Evolutionary conservation across 1,284 basidiomycete genomes (phyloP).

Genomic region (Heterobasidion parviporum): DNA sequence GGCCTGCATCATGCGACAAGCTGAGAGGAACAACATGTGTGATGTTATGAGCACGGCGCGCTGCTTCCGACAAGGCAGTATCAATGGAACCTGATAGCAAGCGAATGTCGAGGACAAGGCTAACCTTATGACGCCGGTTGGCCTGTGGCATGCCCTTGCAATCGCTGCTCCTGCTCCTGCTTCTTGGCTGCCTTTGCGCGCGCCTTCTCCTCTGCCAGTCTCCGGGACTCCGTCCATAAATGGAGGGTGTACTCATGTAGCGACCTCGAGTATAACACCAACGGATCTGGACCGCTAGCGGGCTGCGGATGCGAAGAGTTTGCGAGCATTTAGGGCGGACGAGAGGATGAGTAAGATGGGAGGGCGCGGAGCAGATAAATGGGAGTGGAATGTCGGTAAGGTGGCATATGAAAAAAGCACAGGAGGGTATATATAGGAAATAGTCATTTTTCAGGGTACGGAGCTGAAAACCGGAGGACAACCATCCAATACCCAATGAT

Average conservation of each 20-base stretch:
- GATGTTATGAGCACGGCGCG: too few relatives aligned
- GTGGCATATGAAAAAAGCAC: neutral
- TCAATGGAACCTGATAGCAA: neutral
- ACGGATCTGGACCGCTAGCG: conserved; percentile 16
- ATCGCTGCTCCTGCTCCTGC: conserved; percentile 1
- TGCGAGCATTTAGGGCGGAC: neutral
- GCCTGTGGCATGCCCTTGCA: neutral
- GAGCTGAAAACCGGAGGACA: neutral
- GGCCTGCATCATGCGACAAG: too few relatives aligned
- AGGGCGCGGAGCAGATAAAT: neutral
- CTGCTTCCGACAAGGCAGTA: too few relatives aligned
- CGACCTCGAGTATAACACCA: conserved; percentile 50
- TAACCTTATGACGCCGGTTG: neutral
- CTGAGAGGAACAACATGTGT: too few relatives aligned
- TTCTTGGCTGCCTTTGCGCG: conserved; percentile 6
- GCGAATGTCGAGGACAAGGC: neutral
- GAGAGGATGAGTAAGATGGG: neutral
- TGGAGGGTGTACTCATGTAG: conserved; percentile 60
- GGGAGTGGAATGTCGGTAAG: neutral
- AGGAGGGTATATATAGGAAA: neutral
- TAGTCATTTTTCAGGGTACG: neutral
- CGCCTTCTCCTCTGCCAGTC: conserved; percentile 41
- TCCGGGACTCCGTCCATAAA: conserved; percentile 60
- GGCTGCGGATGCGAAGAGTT: neutral
- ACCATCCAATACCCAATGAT: neutral